Conservation (phyloP, 2,329 filamentous ascomycete genomes). For the Aspergillaceae sp. region DNA sequence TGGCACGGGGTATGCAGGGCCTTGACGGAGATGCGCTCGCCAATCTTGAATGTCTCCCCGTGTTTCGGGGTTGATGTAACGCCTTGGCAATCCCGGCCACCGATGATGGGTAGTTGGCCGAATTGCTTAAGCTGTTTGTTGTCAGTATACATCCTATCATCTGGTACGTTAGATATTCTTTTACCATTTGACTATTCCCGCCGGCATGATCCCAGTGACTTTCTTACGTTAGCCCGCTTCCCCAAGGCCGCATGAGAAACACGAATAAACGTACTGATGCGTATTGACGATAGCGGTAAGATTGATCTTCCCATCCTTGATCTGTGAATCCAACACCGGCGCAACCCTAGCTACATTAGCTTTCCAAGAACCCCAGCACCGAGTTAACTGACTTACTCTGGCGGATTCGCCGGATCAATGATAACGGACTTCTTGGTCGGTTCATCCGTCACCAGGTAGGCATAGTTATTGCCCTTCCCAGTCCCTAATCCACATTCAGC, state of each 20-base stretch:
- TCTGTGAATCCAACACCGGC: slow-evolving; percentile 63
- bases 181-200: slow-evolving; percentile 74
- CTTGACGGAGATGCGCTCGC: slow-evolving; percentile 67
- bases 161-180: slow-evolving; percentile 10
- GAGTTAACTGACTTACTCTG: slow-evolving; percentile 31
- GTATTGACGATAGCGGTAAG: slow-evolving; percentile 89
- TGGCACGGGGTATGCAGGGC: slow-evolving; percentile 95
- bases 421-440: slow-evolving; percentile 43
- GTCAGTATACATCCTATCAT: not conserved
- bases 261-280: slow-evolving; percentile 60
- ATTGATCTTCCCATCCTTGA: slow-evolving; percentile 64
- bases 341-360: slow-evolving; percentile 41
- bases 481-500: slow-evolving; percentile 18
- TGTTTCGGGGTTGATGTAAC: slow-evolving; percentile 71
- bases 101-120: slow-evolving; percentile 65
- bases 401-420: slow-evolving; percentile 44
- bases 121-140: slow-evolving; percentile 46
- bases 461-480: slow-evolving; percentile 43
- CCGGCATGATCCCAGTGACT: slow-evolving; percentile 94
- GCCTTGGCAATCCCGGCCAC: slow-evolving; percentile 73
- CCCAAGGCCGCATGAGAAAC: slow-evolving; percentile 22
- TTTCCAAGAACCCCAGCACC: not conserved
- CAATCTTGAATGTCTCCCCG: slow-evolving; percentile 71
- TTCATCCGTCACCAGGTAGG: slow-evolving; percentile 44
- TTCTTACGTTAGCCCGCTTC: not conserved